Evolutionary conservation across 257 asterid genomes (phyloP).

Genomic region (Galeopsis tetrahit): DNA sequence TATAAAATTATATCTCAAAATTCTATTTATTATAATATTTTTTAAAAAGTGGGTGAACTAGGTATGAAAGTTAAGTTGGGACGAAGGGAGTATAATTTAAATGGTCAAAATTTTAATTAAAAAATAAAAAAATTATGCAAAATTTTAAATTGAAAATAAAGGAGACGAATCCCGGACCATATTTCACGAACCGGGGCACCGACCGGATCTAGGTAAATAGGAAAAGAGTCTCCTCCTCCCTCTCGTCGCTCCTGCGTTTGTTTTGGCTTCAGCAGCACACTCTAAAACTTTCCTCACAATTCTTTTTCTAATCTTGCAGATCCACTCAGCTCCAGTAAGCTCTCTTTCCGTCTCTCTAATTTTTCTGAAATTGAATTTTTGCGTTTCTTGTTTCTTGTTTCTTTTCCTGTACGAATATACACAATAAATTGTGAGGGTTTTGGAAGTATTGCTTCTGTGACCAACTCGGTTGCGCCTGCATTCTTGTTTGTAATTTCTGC

Average conservation of each 20-base stretch:
- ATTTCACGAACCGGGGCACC: not conserved
- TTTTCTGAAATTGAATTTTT: constrained; percentile 8
- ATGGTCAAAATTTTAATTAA: no score
- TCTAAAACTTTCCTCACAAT: constrained; percentile 13
- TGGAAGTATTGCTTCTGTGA: constrained; percentile 22
- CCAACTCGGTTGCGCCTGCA: constrained; percentile 6
- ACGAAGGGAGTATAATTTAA: no score
- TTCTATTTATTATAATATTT: no score
- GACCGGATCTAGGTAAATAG: constrained; percentile 11
- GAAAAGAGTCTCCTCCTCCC: not conserved
- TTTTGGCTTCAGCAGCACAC: constrained; percentile 7
- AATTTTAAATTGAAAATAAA: no score
- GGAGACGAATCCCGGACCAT: not conserved
- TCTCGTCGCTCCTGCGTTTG: constrained; percentile 12
- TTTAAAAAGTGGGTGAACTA: no score
- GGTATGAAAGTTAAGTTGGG: no score
- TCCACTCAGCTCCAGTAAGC: constrained; percentile 29
- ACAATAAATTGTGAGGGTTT: constrained; percentile 33
- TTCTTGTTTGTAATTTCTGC: constrained; percentile 12
- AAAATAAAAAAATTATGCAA: no score
- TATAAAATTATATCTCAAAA: no score
- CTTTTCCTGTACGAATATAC: not conserved
- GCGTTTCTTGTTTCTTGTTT: not conserved
- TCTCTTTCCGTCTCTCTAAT: not conserved
- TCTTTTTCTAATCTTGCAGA: constrained; percentile 22